Percentiles rank a stretch among this genome's conserved stretches.
Conservation (phyloP, 2,329 filamentous ascomycete genomes). For the Verticillium isaacii region DNA sequence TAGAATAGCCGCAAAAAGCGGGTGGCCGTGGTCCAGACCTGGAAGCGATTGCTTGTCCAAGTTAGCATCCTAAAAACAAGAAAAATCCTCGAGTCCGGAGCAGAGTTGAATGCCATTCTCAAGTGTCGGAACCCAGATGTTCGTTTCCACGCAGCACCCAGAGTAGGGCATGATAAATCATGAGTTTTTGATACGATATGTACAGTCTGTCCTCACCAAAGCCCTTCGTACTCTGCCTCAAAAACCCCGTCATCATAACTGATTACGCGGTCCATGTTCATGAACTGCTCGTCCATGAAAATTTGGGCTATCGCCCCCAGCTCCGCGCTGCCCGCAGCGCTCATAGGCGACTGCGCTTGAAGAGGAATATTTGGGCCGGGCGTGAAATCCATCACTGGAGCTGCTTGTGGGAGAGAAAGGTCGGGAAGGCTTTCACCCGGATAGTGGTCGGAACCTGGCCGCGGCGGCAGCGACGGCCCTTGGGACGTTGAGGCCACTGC, state of each 20-base stretch:
- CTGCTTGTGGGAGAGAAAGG: neutral
- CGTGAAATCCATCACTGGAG: neutral
- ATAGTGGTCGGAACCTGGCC: neutral
- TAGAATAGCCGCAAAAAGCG: too few relatives aligned
- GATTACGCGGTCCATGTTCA: conserved; percentile 17
- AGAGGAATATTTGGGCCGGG: neutral
- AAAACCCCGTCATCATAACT: conserved; percentile 17
- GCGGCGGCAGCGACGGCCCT: neutral
- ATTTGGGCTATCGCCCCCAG: conserved; percentile 15
- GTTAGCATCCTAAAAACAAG: too few relatives aligned
- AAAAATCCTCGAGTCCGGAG: too few relatives aligned
- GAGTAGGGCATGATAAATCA: neutral
- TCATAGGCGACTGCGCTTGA: neutral
- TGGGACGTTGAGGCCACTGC: neutral
- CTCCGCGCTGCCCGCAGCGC: conserved; percentile 10
- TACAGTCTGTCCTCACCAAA: conserved; percentile 1
- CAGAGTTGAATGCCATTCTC: too few relatives aligned
- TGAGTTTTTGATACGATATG: neutral
- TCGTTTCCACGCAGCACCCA: too few relatives aligned
- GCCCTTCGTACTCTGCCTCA: conserved; percentile 10
- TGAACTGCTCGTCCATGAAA: conserved; percentile 13
- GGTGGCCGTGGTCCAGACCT: too few relatives aligned
- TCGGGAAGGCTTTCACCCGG: neutral
- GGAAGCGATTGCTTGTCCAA: too few relatives aligned
- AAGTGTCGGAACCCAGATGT: too few relatives aligned